Evolutionary conservation across 108 stramenopile species (phyloP).

Genomic region (Cylindrotheca fusiformis): DNA sequence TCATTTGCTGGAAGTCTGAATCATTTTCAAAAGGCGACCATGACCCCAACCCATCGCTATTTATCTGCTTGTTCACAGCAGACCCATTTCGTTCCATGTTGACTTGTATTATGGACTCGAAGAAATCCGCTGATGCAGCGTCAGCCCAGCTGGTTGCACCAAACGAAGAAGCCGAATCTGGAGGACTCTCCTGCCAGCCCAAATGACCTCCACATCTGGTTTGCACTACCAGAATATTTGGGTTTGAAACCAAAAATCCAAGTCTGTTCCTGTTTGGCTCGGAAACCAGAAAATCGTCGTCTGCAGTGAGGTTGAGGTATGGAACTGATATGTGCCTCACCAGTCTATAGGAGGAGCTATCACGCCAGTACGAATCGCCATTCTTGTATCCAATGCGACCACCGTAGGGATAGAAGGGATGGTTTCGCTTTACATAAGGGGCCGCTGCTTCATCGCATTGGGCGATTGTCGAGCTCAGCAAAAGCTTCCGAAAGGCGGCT

Average conservation of each 20-base stretch:
- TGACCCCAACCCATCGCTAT: not conserved
- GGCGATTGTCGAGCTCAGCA: conserved; percentile 58
- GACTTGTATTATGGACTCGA: conserved; percentile 56
- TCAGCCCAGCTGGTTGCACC: conserved; percentile 80
- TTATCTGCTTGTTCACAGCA: not conserved
- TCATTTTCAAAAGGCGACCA: not conserved
- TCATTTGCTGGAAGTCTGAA: not conserved
- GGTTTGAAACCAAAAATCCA: conserved; percentile 70
- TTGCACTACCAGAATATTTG: conserved; percentile 79
- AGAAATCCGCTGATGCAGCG: conserved; percentile 77
- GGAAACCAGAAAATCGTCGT: conserved; percentile 79
- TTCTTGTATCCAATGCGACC: conserved; percentile 57
- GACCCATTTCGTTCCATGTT: conserved; percentile 24
- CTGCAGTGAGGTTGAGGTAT: conserved; percentile 64
- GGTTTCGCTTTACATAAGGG: conserved; percentile 60
- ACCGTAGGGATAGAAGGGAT: conserved; percentile 61
- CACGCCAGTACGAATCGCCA: conserved; percentile 71
- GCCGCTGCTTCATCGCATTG: conserved; percentile 64
- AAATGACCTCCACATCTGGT: conserved; percentile 85
- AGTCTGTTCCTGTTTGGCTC: conserved; percentile 47
- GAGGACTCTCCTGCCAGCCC: conserved; percentile 84
- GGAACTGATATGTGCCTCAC: conserved; percentile 76
- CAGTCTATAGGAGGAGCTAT: conserved; percentile 64
- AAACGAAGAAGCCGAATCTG: conserved; percentile 11
- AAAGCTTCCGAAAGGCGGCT: conserved; percentile 37